Evolutionary conservation across 371 early-diverging fungal species (phyloP), one percentile per base, ranked within the genome.

Genomic region (Mucor mucedo): DNA sequence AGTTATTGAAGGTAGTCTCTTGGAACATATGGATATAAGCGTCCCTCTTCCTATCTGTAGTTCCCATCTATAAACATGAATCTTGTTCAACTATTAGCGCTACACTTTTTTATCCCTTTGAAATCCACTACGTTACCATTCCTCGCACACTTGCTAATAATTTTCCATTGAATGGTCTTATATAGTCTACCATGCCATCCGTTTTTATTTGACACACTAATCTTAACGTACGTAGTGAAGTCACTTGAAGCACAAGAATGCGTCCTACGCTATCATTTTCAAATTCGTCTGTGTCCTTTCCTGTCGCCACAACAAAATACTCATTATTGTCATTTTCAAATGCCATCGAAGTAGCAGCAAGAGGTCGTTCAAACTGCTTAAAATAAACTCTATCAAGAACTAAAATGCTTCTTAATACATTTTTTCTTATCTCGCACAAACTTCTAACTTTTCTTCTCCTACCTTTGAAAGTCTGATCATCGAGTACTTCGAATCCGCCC

Each of bases 381-480:
- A 87, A 66, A 44, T 74, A 74, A 50, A 79, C 64, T 30, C 72
- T 62, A 68, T 86, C 88, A 35, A 75, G 35, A 29, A 73, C 81
- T 75, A 60, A 33, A 60, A 32, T 47, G n/a, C n/a, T 27, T 11
- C 9, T 53, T 10, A 16, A 14, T 47, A 47, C 6, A 40, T 47
- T 32, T 42, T 28, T n/a, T 27, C 39, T 8, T 54, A 57, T 58
- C 38, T 45, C 14, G 8, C 49, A 11, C 4, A 14, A 33, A 9
- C 13, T 27, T 28, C 13, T 39, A 21, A 21, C 21, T 21, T 21
- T 21, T 21, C 21, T 13, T 4, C 5, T n/a, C 73, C 72, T 75
- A 88, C 91, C 64, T 16, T 88, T 87, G 78, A 90, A 91, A 0
- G 84, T 82, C 56, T 88, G 86, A 54, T 90, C 91, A 58, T 94